A percentile compares a stretch with the other conserved stretches of the same genome.
These are phyloP conservation scores for Polyporus arcularius DNA, from an alignment of 768 basidiomycete species.

Conservation along the genomic window DNA sequence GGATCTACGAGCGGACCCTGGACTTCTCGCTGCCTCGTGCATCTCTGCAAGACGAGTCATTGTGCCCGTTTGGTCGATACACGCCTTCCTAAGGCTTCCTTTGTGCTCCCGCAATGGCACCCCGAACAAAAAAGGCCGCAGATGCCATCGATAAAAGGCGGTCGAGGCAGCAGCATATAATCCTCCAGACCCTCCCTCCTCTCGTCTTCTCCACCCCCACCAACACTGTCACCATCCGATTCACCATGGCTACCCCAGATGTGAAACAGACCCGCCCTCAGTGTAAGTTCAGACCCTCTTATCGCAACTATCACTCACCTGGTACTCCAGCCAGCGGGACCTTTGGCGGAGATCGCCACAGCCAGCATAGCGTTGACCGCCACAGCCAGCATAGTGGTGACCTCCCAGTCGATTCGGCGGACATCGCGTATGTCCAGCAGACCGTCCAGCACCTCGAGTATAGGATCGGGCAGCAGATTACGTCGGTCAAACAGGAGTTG, in stretches of 20 bases:
- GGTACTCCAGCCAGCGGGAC: too few relatives aligned
- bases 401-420: too few relatives aligned
- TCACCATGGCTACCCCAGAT: neutral
- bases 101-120: neutral
- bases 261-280: neutral
- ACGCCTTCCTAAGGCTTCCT: neutral
- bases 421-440: too few relatives aligned
- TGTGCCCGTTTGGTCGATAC: neutral
- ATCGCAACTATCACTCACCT: too few relatives aligned
- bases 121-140: neutral
- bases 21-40: neutral
- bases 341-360: too few relatives aligned
- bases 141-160: neutral
- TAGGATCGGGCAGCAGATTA: too few relatives aligned
- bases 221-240: neutral
- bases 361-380: too few relatives aligned
- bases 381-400: too few relatives aligned
- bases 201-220: constrained; percentile 1
- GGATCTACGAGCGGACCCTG: too few relatives aligned
- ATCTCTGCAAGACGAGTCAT: neutral
- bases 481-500: neutral
- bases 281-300: neutral
- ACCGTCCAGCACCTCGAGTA: too few relatives aligned
- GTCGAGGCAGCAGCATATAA: neutral
- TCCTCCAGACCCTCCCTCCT: constrained; percentile 3